Conservation (phyloP, 441 rosid species). For the Populus tomentosa region DNA sequence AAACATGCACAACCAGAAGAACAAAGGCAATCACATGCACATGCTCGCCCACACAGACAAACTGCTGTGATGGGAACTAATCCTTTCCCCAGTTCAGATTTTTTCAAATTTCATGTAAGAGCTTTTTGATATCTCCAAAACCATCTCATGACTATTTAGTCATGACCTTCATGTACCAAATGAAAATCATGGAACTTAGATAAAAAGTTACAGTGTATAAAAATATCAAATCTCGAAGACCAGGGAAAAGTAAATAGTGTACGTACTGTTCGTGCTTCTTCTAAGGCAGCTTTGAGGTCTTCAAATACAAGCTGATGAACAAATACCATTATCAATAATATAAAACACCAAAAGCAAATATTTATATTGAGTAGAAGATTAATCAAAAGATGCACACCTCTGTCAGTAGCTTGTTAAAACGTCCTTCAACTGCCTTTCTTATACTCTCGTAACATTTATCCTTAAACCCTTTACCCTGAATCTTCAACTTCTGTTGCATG, state of each 20-base stretch:
- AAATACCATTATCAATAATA: slow-evolving; percentile 27
- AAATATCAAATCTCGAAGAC: background rate
- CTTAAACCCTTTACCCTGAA: slow-evolving; percentile 91
- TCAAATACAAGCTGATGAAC: slow-evolving; percentile 75
- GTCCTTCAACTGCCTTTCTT: slow-evolving; percentile 79
- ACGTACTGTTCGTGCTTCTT: slow-evolving; percentile 87
- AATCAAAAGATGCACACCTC: slow-evolving; percentile 39
- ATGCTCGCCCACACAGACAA: background rate
- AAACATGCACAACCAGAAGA: background rate
- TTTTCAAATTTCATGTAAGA: background rate
- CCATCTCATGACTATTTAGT: background rate
- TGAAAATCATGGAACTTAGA: background rate
- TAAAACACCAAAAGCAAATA: slow-evolving; percentile 15
- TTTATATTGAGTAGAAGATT: background rate
- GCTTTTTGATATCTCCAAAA: background rate
- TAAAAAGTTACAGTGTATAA: too few relatives aligned
- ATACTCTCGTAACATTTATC: slow-evolving; percentile 97
- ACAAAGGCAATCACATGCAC: background rate
- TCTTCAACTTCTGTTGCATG: slow-evolving; percentile 66
- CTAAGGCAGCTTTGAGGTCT: slow-evolving; percentile 94
- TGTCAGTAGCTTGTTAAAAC: slow-evolving; percentile 80
- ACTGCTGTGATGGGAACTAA: background rate
- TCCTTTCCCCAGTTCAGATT: background rate
- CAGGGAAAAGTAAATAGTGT: background rate
- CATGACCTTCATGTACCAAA: background rate